Base-by-base conservation (phyloP, 2,329 filamentous ascomycete species). In the Cladophialophora bantiana region DNA sequence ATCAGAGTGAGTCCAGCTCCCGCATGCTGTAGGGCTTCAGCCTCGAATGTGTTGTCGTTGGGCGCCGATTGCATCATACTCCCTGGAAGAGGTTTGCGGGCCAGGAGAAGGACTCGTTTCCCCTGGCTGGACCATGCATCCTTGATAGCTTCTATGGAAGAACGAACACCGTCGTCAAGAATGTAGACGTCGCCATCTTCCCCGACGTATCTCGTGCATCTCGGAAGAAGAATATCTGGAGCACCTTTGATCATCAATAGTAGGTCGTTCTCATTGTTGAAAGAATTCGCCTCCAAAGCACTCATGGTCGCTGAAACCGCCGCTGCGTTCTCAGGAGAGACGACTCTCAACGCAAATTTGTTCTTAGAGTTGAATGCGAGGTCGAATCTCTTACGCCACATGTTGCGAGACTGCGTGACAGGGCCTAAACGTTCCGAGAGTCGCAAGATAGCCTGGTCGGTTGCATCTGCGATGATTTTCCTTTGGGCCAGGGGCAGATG, bases 361-460 rank as follows among this genome's bases (percentile, higher is more conserved):
- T 93, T 93, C 81, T 92, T 92, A 78, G 89, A 92, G 79, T 93
- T 93, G 77, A 94, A 94, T 0, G 89, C 86, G 34, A 92, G 80
- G 62, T 90, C 87, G 71, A 88, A 93, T 1, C 85, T 83, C 60
- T 85, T 88, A 59, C 84, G 84, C 89, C 89, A 93, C 69, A 84
- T 81, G 13, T 83, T 81, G 7, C 88, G 85, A 4, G 90, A 78
- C 59, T 89, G 84, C 0, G 83, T 77, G 0, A 91, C 86, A 0
- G 86, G 80, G 0, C 85, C 85, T 55, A 93, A 81, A 2, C 81
- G 80, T 75, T 93, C 90, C 0, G 90, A 88, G 64, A 94, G 89
- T 62, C 90, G 85, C 5, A 94, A 81, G 36, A 93, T 84, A 18
- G 91, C 90, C 73, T 90, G 87, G 73, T 94, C 91, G 0, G 91